Evolutionary conservation across 73 alveolate species (phyloP).

Genomic region (Paramecium octaurelia): DNA sequence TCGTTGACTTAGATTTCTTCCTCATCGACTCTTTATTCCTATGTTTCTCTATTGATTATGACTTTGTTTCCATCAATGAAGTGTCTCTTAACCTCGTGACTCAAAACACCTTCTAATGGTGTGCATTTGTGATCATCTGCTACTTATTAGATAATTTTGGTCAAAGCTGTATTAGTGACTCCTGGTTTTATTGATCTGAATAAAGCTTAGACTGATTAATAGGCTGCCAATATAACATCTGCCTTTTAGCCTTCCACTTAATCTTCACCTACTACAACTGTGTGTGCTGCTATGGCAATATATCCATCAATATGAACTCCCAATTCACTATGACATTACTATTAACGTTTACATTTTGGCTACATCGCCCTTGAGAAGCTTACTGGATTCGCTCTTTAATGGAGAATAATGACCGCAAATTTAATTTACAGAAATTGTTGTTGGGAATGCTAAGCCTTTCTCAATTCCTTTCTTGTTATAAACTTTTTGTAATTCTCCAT

Average conservation of each 20-base stretch:
- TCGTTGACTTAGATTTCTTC: conserved; percentile 94
- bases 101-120: conserved; percentile 91
- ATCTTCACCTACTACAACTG: conserved; percentile 78
- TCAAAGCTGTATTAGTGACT: conserved; percentile 72
- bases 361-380: conserved; percentile 82
- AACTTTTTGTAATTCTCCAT: conserved; percentile 64
- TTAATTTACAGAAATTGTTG: conserved; percentile 95
- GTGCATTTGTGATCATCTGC: conserved; percentile 79
- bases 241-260: conserved; percentile 86
- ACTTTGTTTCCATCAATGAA: conserved; percentile 95
- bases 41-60: conserved; percentile 85
- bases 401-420: conserved; percentile 96
- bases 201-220: conserved; percentile 93
- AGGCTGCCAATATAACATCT: conserved; percentile 94
- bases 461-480: conserved; percentile 85
- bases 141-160: conserved; percentile 81
- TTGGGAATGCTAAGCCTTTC: conserved; percentile 98
- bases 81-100: conserved; percentile 96
- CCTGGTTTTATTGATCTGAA: conserved; percentile 76
- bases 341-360: conserved; percentile 72
- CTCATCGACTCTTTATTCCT: conserved; percentile 91
- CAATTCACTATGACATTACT: conserved; percentile 62
- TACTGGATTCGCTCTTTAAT: conserved; percentile 76
- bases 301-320: conserved; percentile 95
- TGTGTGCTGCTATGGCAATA: conserved; percentile 87